A percentile compares a stretch with the other conserved stretches of the same genome.
Evolutionary conservation across 2,329 filamentous ascomycete genomes (phyloP).

Genomic region (Ilyonectria robusta): DNA sequence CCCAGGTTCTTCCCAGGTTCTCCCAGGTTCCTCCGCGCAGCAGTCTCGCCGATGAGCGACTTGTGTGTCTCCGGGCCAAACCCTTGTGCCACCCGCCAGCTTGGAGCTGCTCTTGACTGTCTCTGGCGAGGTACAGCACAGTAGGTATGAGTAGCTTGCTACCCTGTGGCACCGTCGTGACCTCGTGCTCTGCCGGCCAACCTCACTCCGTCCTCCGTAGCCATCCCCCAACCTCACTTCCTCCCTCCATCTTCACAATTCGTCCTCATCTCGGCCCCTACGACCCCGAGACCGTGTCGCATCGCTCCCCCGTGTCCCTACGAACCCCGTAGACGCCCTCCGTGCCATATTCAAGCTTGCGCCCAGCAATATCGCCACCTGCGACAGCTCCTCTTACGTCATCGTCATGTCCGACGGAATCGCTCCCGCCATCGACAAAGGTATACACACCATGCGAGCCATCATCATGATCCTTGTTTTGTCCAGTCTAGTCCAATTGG

Average conservation of each 20-base stretch:
- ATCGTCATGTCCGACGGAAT: constrained; percentile 54
- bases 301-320: constrained; percentile 24
- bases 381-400: constrained; percentile 50
- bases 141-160: constrained; percentile 26
- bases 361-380: constrained; percentile 30
- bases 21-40: constrained; percentile 44
- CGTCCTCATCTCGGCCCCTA: constrained; percentile 25
- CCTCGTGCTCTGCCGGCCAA: constrained; percentile 46
- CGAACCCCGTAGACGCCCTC: constrained; percentile 27
- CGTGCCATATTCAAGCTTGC: constrained; percentile 27
- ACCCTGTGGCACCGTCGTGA: constrained; percentile 50
- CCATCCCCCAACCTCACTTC: constrained; percentile 41
- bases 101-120: constrained; percentile 39
- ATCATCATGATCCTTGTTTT: constrained; percentile 27
- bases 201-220: constrained; percentile 43
- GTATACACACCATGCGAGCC: constrained; percentile 44
- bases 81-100: constrained; percentile 42
- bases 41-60: constrained; percentile 43
- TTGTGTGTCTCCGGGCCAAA: constrained; percentile 33
- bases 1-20: constrained; percentile 21
- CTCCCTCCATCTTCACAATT: constrained; percentile 34
- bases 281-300: constrained; percentile 27
- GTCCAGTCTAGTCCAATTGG: constrained; percentile 38
- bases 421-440: constrained; percentile 54
- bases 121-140: constrained; percentile 25